Evolutionary conservation across 345 rosid genomes (phyloP).

Genomic region (Raphanus raphanistrum): DNA sequence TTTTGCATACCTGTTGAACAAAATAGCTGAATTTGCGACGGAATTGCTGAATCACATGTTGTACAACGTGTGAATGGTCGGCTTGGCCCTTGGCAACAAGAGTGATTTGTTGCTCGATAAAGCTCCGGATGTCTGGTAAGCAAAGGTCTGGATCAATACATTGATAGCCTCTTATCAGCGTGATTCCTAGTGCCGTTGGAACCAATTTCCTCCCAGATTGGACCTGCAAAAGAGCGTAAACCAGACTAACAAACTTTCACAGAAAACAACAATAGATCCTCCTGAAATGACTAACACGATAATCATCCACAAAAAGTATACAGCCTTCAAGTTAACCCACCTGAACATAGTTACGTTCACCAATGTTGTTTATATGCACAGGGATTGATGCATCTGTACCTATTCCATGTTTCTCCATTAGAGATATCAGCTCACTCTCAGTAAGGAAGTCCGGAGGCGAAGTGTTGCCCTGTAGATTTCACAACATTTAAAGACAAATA

Average conservation of each 20-base stretch:
- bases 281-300: conserved; percentile 9
- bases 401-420: conserved; percentile 95
- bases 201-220: conserved; percentile 84
- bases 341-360: conserved; percentile 97
- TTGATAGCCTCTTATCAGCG: conserved; percentile 87
- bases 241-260: background rate
- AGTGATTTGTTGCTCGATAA: conserved; percentile 95
- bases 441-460: conserved; percentile 82
- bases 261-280: background rate
- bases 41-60: conserved; percentile 84
- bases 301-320: conserved; percentile 2
- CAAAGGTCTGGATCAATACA: conserved; percentile 96
- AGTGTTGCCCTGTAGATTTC: conserved; percentile 66
- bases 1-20: conserved; percentile 69
- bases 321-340: conserved; percentile 38
- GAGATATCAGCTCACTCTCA: conserved; percentile 93
- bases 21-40: conserved; percentile 71
- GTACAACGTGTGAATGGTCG: conserved; percentile 70
- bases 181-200: conserved; percentile 90
- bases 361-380: conserved; percentile 90
- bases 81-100: conserved; percentile 92
- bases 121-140: conserved; percentile 94
- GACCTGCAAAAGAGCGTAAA: conserved; percentile 51
- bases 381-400: conserved; percentile 99
- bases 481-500: conserved; percentile 6